Evolutionary conservation across 2,329 filamentous ascomycete genomes (phyloP).

Genomic region (Epichloe gansuensis): DNA sequence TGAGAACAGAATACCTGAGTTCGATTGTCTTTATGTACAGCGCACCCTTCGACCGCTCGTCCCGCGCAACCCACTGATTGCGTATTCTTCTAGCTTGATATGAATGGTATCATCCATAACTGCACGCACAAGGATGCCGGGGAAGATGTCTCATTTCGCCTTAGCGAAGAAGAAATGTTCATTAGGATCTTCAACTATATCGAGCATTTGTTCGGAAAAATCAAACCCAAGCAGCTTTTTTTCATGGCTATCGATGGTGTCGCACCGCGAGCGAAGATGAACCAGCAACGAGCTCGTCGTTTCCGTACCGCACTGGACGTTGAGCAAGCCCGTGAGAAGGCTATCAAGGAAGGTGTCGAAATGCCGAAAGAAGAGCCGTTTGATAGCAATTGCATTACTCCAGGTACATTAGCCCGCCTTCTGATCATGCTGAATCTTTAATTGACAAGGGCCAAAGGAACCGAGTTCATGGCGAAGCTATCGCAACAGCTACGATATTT

Average conservation of each 20-base stretch:
- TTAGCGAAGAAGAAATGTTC: conserved; percentile 98
- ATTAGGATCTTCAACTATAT: conserved; percentile 99
- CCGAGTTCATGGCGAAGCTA: conserved; percentile 94
- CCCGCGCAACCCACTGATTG: conserved; percentile 10
- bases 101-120: conserved; percentile 99
- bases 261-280: conserved; percentile 97
- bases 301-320: conserved; percentile 90
- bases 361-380: conserved; percentile 93
- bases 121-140: conserved; percentile 90
- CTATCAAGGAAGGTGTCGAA: conserved; percentile 75
- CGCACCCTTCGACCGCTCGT: background rate
- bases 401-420: conserved; percentile 36
- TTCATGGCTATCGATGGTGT: conserved; percentile 99
- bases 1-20: conserved; percentile 97
- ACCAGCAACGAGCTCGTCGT: conserved; percentile 89
- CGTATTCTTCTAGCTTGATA: conserved; percentile 51
- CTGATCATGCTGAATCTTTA: too few species aligned
- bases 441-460: conserved; percentile 35
- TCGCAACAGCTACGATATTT: conserved; percentile 95
- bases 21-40: conserved; percentile 83
- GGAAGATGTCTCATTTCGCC: conserved; percentile 79
- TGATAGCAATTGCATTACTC: conserved; percentile 98
- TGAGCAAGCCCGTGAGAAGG: conserved; percentile 84
- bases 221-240: conserved; percentile 95
- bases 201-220: conserved; percentile 95